These are phyloP conservation scores for Alternaria arborescens DNA, from an alignment of 2,329 filamentous ascomycete genomes.

Conservation along the genomic window DNA sequence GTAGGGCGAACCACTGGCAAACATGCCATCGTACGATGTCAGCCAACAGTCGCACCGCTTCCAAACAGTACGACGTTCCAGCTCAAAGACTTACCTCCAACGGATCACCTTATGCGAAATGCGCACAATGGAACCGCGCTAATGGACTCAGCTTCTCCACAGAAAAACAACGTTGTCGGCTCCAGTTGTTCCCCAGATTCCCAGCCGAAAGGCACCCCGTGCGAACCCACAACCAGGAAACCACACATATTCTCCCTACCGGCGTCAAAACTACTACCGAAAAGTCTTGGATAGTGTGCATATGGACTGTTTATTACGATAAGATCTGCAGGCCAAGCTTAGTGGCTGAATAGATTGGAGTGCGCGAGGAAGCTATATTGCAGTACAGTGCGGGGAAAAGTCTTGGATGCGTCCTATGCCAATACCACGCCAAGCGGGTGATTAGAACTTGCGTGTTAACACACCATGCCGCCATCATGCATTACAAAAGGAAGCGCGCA, in stretches of 20 bases:
- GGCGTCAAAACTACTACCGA: constrained; percentile 13
- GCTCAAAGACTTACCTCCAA: neutral
- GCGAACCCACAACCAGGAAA: neutral
- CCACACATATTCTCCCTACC: neutral
- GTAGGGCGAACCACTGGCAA: neutral
- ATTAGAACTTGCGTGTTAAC: neutral
- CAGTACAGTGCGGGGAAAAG: constrained; percentile 35
- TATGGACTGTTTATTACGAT: neutral
- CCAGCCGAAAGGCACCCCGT: neutral
- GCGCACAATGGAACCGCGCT: neutral
- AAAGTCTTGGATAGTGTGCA: constrained; percentile 11
- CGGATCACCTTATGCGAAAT: neutral
- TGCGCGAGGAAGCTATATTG: constrained; percentile 9
- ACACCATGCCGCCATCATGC: constrained; percentile 11
- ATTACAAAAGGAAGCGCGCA: constrained; percentile 4
- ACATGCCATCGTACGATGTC: neutral
- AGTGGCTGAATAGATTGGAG: constrained; percentile 1
- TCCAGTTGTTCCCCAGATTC: constrained; percentile 12
- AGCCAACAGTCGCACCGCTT: constrained; percentile 11
- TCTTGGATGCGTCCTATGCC: constrained; percentile 27
- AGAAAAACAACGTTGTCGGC: constrained; percentile 7
- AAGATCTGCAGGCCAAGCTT: constrained; percentile 24
- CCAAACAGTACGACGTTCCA: neutral
- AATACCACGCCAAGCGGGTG: constrained; percentile 20
- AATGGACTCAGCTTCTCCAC: neutral